Evolutionary conservation across 2,329 filamentous ascomycete genomes (phyloP), one percentile per base, ranked within the genome.

Genomic region (Sarocladiaceae sp.): DNA sequence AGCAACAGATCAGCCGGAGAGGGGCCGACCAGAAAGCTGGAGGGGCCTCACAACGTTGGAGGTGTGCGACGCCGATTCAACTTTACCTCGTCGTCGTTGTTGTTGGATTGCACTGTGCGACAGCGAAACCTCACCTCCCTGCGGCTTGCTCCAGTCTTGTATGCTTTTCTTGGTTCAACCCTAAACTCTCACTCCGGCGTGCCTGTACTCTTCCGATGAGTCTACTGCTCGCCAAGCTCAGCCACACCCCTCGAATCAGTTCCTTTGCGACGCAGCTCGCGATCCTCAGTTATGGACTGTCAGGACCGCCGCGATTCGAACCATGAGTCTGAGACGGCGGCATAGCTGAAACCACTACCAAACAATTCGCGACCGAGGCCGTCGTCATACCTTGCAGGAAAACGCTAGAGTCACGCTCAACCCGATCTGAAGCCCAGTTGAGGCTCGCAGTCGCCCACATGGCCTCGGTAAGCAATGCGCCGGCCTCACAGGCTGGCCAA

Each of bases 401-500:
- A 6, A 4, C 17, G 8, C 26, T 20, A n/a, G 44, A n/a, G 4
- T 18, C 5, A 31, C 33, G 25, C 44, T 20, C 44, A 48, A 7
- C 3, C 23, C 28, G 44, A 20, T 33, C 17, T 13, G 28, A n/a
- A 33, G 44, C n/a, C 25, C 35, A n/a, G 26, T 33, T 23, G 11
- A 12, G 17, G 12, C 42, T 23, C 23, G 47, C 17, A 17, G 15
- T 37, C 47, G n/a, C 20, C 15, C 18, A 4, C 29, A 50, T 50
- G 47, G 20, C 47, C 18, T 26, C 47, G 22, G 28, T 5, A 11
- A 50, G 22, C 31, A 36, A 11, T 25, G 8, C 51, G 22, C 39
- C 33, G 18, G 33, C 22, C 26, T 13, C 46, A 3, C 65, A 65
- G 58, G 69, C 70, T 54, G 64, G 62, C 60, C 62, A 68, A 55